Evolutionary conservation across 2,329 filamentous ascomycete genomes (phyloP).

Genomic region (Microascus cirrosus): DNA sequence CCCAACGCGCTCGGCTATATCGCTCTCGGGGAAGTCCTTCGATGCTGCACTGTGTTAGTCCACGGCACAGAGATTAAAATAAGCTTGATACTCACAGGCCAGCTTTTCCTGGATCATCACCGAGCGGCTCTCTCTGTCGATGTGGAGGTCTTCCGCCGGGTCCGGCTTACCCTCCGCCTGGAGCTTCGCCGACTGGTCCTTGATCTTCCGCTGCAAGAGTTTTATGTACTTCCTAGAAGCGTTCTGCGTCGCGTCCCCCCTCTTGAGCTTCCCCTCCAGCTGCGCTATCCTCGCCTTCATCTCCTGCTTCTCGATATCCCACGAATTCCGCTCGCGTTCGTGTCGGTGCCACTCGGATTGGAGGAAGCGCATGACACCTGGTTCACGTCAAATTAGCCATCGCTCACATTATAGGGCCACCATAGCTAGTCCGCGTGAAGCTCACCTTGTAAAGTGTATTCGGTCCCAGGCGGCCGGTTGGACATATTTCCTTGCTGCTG

Average conservation of each 20-base stretch:
- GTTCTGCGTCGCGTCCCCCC: conserved; percentile 79
- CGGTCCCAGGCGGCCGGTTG: conserved; percentile 46
- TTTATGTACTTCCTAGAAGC: conserved; percentile 82
- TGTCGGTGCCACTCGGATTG: conserved; percentile 99
- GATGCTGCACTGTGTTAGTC: background rate
- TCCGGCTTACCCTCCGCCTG: conserved; percentile 37
- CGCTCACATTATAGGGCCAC: background rate
- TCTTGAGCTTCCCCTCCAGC: conserved; percentile 79
- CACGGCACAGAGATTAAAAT: background rate
- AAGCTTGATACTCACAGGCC: conserved; percentile 26
- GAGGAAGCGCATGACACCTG: conserved; percentile 97
- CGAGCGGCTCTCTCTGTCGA: conserved; percentile 36
- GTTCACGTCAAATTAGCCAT: background rate
- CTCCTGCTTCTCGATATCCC: conserved; percentile 98
- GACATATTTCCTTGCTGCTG: conserved; percentile 27
- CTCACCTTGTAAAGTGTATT: conserved; percentile 48
- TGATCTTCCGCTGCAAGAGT: conserved; percentile 80
- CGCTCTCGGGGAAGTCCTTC: conserved; percentile 2
- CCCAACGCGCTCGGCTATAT: conserved; percentile 16
- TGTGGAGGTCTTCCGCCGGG: conserved; percentile 27
- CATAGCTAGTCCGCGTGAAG: background rate
- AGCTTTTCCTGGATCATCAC: conserved; percentile 46
- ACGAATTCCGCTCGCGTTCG: conserved; percentile 92
- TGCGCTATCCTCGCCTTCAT: conserved; percentile 97
- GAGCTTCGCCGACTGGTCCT: conserved; percentile 65